A percentile compares a stretch with the other conserved stretches of the same genome.
Conservation (phyloP, 176 grass and related monocot species). For the Rhynchospora pubera region DNA sequence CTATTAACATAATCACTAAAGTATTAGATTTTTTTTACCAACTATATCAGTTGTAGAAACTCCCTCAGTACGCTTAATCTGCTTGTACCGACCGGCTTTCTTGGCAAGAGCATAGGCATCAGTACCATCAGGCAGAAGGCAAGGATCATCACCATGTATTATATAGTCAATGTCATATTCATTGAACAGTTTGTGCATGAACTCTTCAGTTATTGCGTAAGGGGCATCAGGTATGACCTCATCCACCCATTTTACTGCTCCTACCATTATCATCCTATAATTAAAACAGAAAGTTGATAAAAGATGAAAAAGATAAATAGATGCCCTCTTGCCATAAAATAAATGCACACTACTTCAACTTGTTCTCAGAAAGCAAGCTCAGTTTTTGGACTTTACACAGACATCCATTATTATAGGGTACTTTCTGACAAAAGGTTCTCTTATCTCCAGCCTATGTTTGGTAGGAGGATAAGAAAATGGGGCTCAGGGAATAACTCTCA, state of each 20-base stretch:
- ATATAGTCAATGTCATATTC: slow-evolving; percentile 97
- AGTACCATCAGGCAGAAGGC: slow-evolving; percentile 80
- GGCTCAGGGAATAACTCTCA: neutral
- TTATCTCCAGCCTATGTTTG: neutral
- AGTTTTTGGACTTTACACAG: neutral
- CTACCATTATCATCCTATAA: slow-evolving; percentile 76
- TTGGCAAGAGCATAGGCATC: slow-evolving; percentile 91
- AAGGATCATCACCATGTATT: slow-evolving; percentile 96
- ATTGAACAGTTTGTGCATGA: slow-evolving; percentile 82
- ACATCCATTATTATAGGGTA: neutral
- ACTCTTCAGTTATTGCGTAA: slow-evolving; percentile 89
- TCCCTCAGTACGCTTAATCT: slow-evolving; percentile 91
- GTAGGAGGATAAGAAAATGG: neutral
- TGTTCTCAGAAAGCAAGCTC: neutral
- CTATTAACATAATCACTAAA: neutral
- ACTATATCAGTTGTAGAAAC: slow-evolving; percentile 90
- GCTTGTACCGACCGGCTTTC: slow-evolving; percentile 92
- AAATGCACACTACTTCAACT: neutral
- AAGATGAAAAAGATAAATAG: neutral
- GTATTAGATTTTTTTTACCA: slow-evolving; percentile 38
- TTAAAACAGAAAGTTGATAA: neutral
- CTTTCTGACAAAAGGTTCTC: no score
- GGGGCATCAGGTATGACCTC: slow-evolving; percentile 85
- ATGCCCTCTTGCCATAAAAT: neutral
- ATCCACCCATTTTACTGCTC: slow-evolving; percentile 84